Percentiles rank a stretch among this genome's conserved stretches.
These are phyloP conservation scores for Phytopythium delawarense DNA, from an alignment of 352 stramenopile species.

Conservation along the genomic window DNA sequence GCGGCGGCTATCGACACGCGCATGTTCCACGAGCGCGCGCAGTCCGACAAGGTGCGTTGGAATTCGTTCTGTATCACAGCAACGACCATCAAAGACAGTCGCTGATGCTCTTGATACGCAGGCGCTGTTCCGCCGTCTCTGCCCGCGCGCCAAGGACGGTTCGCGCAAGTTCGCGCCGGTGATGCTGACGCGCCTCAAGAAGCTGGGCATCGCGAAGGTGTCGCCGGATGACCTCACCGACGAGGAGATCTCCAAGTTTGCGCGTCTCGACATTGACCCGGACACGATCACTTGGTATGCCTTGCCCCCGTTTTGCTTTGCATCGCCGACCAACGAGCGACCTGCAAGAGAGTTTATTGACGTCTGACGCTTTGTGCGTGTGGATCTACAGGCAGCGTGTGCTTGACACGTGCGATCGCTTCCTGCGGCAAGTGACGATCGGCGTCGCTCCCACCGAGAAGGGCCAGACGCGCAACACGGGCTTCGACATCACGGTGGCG, in stretches of 20 bases:
- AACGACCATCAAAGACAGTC: not conserved
- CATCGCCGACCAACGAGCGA: not conserved
- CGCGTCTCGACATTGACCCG: slow-evolving; percentile 94
- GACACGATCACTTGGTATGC: slow-evolving; percentile 80
- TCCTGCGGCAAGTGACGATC: slow-evolving; percentile 91
- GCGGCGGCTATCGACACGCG: slow-evolving; percentile 97
- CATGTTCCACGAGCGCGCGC: slow-evolving; percentile 96
- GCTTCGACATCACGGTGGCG: slow-evolving; percentile 91
- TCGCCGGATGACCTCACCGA: slow-evolving; percentile 92
- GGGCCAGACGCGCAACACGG: slow-evolving; percentile 62
- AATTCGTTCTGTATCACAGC: not conserved
- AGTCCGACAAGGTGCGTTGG: slow-evolving; percentile 51
- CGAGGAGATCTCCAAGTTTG: slow-evolving; percentile 92
- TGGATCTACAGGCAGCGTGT: slow-evolving; percentile 89
- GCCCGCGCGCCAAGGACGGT: slow-evolving; percentile 78
- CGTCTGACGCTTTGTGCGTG: not conserved
- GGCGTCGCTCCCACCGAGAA: slow-evolving; percentile 91
- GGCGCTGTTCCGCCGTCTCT: slow-evolving; percentile 83
- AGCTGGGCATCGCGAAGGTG: slow-evolving; percentile 93
- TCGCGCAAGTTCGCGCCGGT: slow-evolving; percentile 83
- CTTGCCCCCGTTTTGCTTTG: not conserved
- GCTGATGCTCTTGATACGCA: not conserved
- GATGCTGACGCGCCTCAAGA: slow-evolving; percentile 93
- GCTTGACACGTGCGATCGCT: slow-evolving; percentile 97
- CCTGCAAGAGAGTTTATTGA: not conserved